A percentile compares a stretch with the other conserved stretches of the same genome.
phyloP scores from a whole-genome alignment of 2,329 filamentous ascomycete species.

The Dactylellina leptospora region DNA sequence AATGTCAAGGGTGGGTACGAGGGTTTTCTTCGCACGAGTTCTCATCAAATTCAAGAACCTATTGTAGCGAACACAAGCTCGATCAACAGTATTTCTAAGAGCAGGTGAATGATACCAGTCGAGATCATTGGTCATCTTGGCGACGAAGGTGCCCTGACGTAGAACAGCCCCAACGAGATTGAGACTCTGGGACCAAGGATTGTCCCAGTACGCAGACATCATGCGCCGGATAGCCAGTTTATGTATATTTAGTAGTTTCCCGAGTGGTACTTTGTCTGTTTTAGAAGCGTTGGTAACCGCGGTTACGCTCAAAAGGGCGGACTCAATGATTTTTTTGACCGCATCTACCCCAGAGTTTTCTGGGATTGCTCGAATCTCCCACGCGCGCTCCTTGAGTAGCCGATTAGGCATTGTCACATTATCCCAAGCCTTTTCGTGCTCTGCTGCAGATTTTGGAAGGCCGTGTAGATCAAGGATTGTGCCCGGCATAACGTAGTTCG shows the following conservation, averaged over 20 bases:
- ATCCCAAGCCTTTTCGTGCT: constrained; percentile 54
- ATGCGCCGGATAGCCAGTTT: constrained; percentile 69
- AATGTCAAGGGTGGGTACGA: constrained; percentile 77
- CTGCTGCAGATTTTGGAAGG: constrained; percentile 61
- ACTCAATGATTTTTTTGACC: constrained; percentile 66
- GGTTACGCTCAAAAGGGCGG: constrained; percentile 60
- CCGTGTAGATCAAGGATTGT: constrained; percentile 71
- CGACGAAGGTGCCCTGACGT: constrained; percentile 55
- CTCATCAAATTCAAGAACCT: constrained; percentile 72
- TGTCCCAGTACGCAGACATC: constrained; percentile 77
- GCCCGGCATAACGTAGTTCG: constrained; percentile 70
- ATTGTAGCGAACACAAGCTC: constrained; percentile 61
- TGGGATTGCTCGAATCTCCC: constrained; percentile 58
- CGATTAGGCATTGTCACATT: constrained; percentile 68
- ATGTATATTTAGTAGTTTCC: constrained; percentile 51
- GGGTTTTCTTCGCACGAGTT: constrained; percentile 62
- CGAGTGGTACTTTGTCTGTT: constrained; percentile 18
- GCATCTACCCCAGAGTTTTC: constrained; percentile 63
- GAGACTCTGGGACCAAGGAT: constrained; percentile 60
- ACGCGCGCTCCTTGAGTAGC: constrained; percentile 65
- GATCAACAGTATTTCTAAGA: constrained; percentile 58
- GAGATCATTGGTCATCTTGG: constrained; percentile 55
- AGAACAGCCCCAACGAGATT: constrained; percentile 55
- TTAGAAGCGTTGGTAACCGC: constrained; percentile 61
- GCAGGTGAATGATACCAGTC: constrained; percentile 55